These are phyloP conservation scores for Huntiella savannae DNA, from an alignment of 2,329 filamentous ascomycete species.

Conservation along the genomic window DNA sequence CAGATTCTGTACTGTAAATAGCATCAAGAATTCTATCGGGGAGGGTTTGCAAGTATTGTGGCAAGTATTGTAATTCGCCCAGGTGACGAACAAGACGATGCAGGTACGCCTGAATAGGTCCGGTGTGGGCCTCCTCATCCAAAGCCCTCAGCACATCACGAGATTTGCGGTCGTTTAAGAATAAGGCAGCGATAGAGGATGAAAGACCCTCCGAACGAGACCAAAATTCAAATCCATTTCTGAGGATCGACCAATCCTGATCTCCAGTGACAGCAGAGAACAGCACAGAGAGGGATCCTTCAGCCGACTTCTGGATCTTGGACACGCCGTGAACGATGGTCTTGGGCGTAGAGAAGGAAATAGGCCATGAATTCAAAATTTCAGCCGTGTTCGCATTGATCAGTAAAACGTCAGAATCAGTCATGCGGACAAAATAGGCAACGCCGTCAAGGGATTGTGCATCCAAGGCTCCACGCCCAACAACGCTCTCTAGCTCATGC, in stretches of 20 bases:
- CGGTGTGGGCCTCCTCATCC: slow-evolving; percentile 72
- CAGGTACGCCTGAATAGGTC: slow-evolving; percentile 61
- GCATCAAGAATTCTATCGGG: slow-evolving; percentile 49
- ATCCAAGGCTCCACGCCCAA: slow-evolving; percentile 57
- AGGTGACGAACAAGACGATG: slow-evolving; percentile 72
- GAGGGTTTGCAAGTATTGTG: slow-evolving; percentile 50
- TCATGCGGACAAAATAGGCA: slow-evolving; percentile 75
- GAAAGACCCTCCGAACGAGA: slow-evolving; percentile 63
- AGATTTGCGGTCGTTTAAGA: slow-evolving; percentile 55
- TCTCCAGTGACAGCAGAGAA: slow-evolving; percentile 35
- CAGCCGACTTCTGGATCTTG: slow-evolving; percentile 56
- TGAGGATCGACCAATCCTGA: slow-evolving; percentile 62
- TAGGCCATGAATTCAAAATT: slow-evolving; percentile 55
- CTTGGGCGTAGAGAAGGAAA: slow-evolving; percentile 27
- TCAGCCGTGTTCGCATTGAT: slow-evolving; percentile 59
- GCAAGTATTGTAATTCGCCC: slow-evolving; percentile 57
- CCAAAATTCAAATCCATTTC: slow-evolving; percentile 70
- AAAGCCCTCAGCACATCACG: slow-evolving; percentile 63
- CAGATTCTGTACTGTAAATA: slow-evolving; percentile 34
- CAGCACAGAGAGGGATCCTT: slow-evolving; percentile 51
- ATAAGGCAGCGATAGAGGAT: slow-evolving; percentile 60
- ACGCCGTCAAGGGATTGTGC: slow-evolving; percentile 60
- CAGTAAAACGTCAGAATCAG: slow-evolving; percentile 52
- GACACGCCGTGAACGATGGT: slow-evolving; percentile 50
- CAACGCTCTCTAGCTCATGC: slow-evolving; percentile 56